Percentiles rank a stretch among this genome's conserved stretches.
These are phyloP conservation scores for Cutaneotrichosporon sp. DNA, from an alignment of 1,284 basidiomycete genomes.

Conservation along the genomic window DNA sequence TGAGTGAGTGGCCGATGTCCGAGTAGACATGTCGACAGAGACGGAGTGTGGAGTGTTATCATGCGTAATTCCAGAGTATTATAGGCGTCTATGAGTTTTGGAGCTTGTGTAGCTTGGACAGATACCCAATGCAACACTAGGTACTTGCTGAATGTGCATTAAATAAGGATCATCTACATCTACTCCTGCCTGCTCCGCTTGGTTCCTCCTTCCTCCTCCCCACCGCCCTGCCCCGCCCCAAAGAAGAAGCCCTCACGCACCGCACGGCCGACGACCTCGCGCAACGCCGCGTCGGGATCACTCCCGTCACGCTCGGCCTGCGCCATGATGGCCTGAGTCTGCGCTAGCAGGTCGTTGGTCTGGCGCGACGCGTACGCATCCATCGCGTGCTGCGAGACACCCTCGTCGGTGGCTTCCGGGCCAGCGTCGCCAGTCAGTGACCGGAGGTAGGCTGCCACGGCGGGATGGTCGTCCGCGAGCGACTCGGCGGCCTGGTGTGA, in stretches of 20 bases:
- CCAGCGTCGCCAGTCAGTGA: constrained; percentile 52
- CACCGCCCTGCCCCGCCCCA: constrained; percentile 18
- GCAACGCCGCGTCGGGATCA: constrained; percentile 46
- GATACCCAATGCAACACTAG: neutral
- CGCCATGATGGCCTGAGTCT: constrained; percentile 60
- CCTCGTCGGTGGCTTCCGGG: constrained; percentile 23
- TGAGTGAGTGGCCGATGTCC: neutral
- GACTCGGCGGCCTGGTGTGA: constrained; percentile 66
- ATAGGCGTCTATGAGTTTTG: too few species aligned
- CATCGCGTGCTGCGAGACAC: constrained; percentile 66
- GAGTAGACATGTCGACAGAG: neutral
- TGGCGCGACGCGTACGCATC: constrained; percentile 67
- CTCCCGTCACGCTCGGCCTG: constrained; percentile 44
- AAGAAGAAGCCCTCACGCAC: constrained; percentile 42
- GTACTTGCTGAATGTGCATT: neutral
- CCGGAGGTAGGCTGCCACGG: constrained; percentile 68
- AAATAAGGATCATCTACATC: neutral
- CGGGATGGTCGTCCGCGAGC: constrained; percentile 74
- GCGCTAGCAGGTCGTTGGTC: constrained; percentile 66
- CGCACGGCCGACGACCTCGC: constrained; percentile 45
- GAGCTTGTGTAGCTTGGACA: neutral
- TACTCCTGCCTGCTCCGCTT: neutral
- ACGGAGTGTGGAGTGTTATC: neutral
- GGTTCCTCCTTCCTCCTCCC: neutral
- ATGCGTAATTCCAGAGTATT: neutral